Base-by-base conservation (phyloP, 139 green algal species). In the Pycnococcus provasolii region DNA sequence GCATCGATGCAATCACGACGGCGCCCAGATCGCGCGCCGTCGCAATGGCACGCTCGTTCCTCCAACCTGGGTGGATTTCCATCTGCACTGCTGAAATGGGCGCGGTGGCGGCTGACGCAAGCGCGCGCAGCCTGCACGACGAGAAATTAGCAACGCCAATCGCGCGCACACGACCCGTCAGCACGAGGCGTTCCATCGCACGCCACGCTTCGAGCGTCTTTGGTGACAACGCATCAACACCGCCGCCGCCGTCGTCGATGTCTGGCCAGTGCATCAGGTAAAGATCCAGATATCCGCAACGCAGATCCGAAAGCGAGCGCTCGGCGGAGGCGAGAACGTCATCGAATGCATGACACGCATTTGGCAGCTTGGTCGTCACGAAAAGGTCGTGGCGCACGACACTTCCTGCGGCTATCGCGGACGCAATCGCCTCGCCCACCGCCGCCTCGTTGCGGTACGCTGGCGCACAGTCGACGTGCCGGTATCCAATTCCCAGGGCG, bases 251-350 rank as follows among this genome's bases (percentile, higher is more conserved):
- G 9, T 55, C 48, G 9, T 9, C 9, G 0, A 11, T 11, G 48
- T 37, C 48, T 55, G 48, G 48, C 48, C 48, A 55, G 48, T 55
- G 48, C 48, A 55, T 9, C 9, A 55, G 48, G 9, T 37, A 55
- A 55, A 55, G 48, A 55, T 55, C 48, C 9, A 55, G 48, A 55
- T 55, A 55, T 9, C 48, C 48, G 48, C 48, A 55, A 11, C 48
- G 48, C 48, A 55, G 48, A 9, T 9, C 48, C 9, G 48, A 9
- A 11, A 55, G 48, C 48, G 48, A 37, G 48, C 48, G 48, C 0
- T 55, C 48, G 11, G 11, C 48, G 9, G 48, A 9, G 9, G 48
- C 9, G 48, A 9, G 48, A 55, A 11, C 48, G 11, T 55, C 48
- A 9, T 55, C 48, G 48, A 11, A 11, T 11, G 9, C 9, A 55